phyloP scores from a whole-genome alignment of 1,284 basidiomycete species.

The Sanghuangporus weigelae region DNA sequence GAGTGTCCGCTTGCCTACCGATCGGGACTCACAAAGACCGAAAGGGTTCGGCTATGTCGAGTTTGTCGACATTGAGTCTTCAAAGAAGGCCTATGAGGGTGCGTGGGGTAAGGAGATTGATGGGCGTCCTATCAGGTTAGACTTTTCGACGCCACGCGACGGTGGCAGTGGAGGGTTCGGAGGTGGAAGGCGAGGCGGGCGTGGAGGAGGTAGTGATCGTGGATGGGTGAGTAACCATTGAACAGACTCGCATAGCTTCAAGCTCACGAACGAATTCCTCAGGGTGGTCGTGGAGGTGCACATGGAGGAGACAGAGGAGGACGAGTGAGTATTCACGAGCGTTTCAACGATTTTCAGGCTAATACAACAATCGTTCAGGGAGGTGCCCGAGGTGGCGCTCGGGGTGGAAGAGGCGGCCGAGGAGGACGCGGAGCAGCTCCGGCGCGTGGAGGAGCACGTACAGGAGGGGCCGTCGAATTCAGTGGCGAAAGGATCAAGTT shows the following conservation, averaged over 20 bases:
- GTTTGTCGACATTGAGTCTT: constrained; percentile 77
- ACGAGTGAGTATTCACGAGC: constrained; percentile 23
- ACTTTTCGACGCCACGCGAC: constrained; percentile 84
- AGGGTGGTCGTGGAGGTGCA: constrained; percentile 41
- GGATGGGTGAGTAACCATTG: constrained; percentile 28
- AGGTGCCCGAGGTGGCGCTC: constrained; percentile 35
- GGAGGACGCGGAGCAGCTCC: constrained; percentile 30
- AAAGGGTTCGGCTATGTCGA: constrained; percentile 99
- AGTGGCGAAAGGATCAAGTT: constrained; percentile 86
- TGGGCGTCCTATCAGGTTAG: constrained; percentile 79
- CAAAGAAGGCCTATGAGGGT: constrained; percentile 77
- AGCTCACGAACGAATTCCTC: constrained; percentile 4
- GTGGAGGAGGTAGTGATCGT: constrained; percentile 31
- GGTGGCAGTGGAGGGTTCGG: constrained; percentile 36
- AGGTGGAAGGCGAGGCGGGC: constrained; percentile 22
- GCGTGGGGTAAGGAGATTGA: constrained; percentile 76
- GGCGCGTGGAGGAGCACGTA: constrained; percentile 43
- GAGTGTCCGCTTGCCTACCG: constrained; percentile 88
- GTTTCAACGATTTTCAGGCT: constrained; percentile 11
- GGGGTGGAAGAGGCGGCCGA: constrained; percentile 36
- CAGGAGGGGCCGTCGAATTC: constrained; percentile 68
- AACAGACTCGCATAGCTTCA: not conserved
- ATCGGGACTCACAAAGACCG: constrained; percentile 84
- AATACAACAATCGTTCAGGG: constrained; percentile 20
- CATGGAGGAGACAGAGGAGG: constrained; percentile 33